Base-by-base conservation (phyloP, 164 flowering plant genomes). In the Vitis cinerea region DNA sequence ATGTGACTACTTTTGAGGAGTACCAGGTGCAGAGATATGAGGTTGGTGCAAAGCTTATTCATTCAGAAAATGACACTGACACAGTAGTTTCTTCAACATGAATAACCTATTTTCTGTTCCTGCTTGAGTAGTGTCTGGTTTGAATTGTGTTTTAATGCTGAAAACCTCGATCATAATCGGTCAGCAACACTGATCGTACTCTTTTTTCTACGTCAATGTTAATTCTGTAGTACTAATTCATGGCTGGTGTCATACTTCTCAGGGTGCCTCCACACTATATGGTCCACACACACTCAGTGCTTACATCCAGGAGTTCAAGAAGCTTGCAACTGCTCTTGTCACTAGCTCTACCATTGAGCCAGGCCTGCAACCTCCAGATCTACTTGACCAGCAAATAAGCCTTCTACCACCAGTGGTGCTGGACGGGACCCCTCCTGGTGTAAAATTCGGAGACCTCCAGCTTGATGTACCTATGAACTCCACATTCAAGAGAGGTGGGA, bases 221-320 rank as follows among this genome's bases (percentile, higher is more conserved):
- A 4, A 8, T 30, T 58, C 27, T 70, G 31, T 37, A n/a, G 29
- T 23, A 66, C 30, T 51, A n/a, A 15, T 15, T n/a, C 37, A 7
- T 55, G 55, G 27, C 27, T 23, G 27, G 27, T 23, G 27, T 23
- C 27, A 19, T 70, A 17, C 60, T 50, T 61, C 58, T 57, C 77
- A 93, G 99, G 99, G 97, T 53, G 99, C 98, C 58, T 96, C 99
- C 59, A 93, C 99, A 8, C 73, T 93, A 16, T 96, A 59, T 65
- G 98, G 99, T 37, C 99, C 95, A 12, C 97, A 96, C 82, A 96
- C 99, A 0, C 91, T 90, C 17, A 84, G 85, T 67, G 98, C 88
- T 61, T 96, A 93, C 84, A 92, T 93, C 76, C 99, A 96, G 68
- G 95, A 93, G 83, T 96, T 96, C 84, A 77, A 77, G 76, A 93